Evolutionary conservation across 768 basidiomycete genomes (phyloP).

Genomic region (Phanerochaete sordida): DNA sequence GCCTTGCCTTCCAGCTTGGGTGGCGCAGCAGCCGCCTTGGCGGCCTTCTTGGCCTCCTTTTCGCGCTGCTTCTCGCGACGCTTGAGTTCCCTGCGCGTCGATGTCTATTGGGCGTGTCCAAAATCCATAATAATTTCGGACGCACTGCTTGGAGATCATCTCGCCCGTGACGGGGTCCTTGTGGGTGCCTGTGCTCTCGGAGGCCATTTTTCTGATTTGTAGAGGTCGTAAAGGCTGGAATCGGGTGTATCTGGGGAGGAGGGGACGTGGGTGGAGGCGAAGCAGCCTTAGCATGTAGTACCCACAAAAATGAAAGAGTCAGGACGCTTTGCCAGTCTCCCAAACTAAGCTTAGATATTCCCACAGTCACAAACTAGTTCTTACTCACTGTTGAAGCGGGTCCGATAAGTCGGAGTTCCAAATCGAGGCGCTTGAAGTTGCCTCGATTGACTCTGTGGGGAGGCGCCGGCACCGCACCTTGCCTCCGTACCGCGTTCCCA

Average conservation of each 20-base stretch:
- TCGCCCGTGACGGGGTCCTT: conserved; percentile 92
- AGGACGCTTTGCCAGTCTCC: neutral
- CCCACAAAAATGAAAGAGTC: conserved; percentile 8
- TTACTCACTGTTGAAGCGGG: neutral
- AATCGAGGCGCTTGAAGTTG: too few relatives aligned
- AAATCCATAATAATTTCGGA: conserved; percentile 22
- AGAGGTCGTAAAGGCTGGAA: neutral
- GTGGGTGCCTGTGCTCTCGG: conserved; percentile 36
- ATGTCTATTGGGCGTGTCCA: conserved; percentile 18
- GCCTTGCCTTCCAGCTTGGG: conserved; percentile 34
- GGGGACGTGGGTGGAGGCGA: conserved; percentile 14
- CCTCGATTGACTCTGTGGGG: neutral
- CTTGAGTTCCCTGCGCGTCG: conserved; percentile 78
- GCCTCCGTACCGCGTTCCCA: neutral
- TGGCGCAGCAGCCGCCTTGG: conserved; percentile 58
- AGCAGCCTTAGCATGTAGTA: conserved; percentile 29
- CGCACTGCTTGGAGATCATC: conserved; percentile 94
- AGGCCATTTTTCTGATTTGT: conserved; percentile 31
- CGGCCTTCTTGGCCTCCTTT: conserved; percentile 70
- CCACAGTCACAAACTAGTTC: neutral
- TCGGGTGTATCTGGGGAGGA: conserved; percentile 7
- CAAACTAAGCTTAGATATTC: neutral
- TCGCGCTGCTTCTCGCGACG: conserved; percentile 83
- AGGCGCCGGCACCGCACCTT: neutral
- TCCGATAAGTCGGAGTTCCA: neutral